These are phyloP conservation scores for Mycena capillaripes DNA, from an alignment of 768 basidiomycete species.

Conservation along the genomic window DNA sequence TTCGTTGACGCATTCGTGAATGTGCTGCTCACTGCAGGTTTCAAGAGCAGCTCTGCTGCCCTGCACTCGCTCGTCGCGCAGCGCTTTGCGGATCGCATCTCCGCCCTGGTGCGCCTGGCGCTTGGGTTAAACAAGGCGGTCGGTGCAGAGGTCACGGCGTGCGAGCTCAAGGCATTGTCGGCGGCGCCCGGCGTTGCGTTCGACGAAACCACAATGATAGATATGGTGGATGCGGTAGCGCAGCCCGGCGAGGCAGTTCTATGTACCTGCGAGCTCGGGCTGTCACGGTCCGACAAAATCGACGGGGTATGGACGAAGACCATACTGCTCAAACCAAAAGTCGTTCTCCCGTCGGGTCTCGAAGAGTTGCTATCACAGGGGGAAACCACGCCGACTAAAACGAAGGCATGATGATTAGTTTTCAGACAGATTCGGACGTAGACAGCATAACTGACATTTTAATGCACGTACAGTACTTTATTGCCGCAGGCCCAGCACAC, in stretches of 20 bases:
- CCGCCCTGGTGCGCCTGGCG: conserved; percentile 58
- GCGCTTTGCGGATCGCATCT: conserved; percentile 60
- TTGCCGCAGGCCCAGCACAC: neutral
- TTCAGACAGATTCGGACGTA: neutral
- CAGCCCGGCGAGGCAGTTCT: conserved; percentile 53
- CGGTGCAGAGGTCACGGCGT: conserved; percentile 70
- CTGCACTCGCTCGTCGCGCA: conserved; percentile 55
- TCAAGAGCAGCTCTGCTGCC: conserved; percentile 44
- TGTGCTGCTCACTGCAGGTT: conserved; percentile 55
- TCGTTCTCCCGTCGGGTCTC: conserved; percentile 62
- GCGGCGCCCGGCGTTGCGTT: conserved; percentile 58
- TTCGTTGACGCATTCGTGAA: conserved; percentile 57
- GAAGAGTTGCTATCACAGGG: conserved; percentile 45
- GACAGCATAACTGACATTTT: neutral
- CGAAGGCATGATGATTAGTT: conserved; percentile 9
- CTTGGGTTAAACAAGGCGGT: conserved; percentile 68
- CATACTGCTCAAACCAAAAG: conserved; percentile 67
- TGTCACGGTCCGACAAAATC: conserved; percentile 55
- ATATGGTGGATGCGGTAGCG: conserved; percentile 26
- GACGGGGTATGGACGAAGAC: conserved; percentile 62
- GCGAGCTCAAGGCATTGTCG: conserved; percentile 67
- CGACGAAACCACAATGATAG: conserved; percentile 58
- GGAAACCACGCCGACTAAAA: conserved; percentile 32
- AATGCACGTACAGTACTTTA: neutral
- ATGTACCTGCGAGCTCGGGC: conserved; percentile 71